phyloP scores from a whole-genome alignment of 768 basidiomycete species.

The Hydnum rufescens region DNA sequence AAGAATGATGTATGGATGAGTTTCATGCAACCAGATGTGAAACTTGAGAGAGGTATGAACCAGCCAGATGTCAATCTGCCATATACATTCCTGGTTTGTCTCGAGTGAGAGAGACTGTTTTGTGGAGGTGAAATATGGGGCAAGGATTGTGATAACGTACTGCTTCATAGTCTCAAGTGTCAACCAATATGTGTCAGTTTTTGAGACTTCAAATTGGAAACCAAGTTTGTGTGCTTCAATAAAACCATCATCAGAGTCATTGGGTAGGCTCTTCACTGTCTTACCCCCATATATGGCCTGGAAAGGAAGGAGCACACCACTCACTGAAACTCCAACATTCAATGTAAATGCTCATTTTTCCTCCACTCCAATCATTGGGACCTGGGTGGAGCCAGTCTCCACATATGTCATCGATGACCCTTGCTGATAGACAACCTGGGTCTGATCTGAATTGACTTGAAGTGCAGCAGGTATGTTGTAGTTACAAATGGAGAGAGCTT shows the following conservation, averaged over 20 bases:
- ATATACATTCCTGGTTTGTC: constrained; percentile 10
- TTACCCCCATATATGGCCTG: constrained; percentile 16
- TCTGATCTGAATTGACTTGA: constrained; percentile 22
- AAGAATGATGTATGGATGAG: constrained; percentile 13
- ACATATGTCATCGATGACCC: constrained; percentile 18
- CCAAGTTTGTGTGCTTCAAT: constrained; percentile 8
- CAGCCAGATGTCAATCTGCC: constrained; percentile 16
- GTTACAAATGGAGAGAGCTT: constrained; percentile 15
- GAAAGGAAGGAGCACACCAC: constrained; percentile 20
- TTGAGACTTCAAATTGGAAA: constrained; percentile 15
- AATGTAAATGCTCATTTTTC: constrained; percentile 27
- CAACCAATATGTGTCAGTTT: constrained; percentile 10
- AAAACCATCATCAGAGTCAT: no score
- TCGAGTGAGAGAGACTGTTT: not conserved
- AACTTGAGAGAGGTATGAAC: constrained; percentile 16
- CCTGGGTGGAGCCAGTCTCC: constrained; percentile 19
- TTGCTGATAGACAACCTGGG: constrained; percentile 16
- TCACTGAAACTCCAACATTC: constrained; percentile 17
- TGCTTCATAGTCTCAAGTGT: constrained; percentile 5
- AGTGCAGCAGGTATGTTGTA: constrained; percentile 15
- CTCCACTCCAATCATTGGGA: constrained; percentile 18
- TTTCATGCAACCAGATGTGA: constrained; percentile 8
- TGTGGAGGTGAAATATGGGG: constrained; percentile 1
- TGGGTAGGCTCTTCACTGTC: not conserved
- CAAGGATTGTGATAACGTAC: constrained; percentile 6